Evolutionary conservation across 176 grass and related monocot genomes (phyloP), one percentile per base, ranked within the genome.

Genomic region (Triticum urartu): DNA sequence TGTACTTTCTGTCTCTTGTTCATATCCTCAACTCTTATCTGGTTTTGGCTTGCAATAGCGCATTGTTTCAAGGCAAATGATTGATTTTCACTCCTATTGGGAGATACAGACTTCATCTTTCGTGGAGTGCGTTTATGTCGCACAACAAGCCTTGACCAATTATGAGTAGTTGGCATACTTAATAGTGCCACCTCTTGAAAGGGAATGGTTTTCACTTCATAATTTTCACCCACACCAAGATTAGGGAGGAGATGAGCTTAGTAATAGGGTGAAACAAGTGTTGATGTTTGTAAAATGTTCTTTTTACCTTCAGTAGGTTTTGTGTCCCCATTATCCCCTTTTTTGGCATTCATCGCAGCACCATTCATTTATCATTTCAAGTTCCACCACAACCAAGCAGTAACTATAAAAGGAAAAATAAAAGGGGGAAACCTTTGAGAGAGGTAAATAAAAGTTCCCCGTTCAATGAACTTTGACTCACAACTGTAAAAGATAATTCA

Each of bases 201-300:
- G 62, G 88, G 68, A 50, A 90, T 86, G 30, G 50, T 70, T 52
- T 78, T 90, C 36, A 90, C 79, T 86, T 82, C 64, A 22, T 28
- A 22, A 54, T 75, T 35, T 75, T 25, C 52, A 62, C 68, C 81
- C 64, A 74, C 34, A 74, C 9, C 50, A 32, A 73, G 5, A 52
- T 48, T 67, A 68, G 39, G 39, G 39, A 42, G 39, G 9, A 42
- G 39, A 42, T 42, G 9, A 42, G 9, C 9, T 42, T 42, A 42
- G 39, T 42, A 42, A 42, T 40, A 42, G 22, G n/a, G 47, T 26
- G 39, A 47, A 73, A 47, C 14, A 25, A 26, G 24, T 73, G 11
- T 12, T 74, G 6, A 47, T 74, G 14, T 74, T 68, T 28, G 71
- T 28, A n/a, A 75, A 75, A 17, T 25, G 45, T 17, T 74, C 1